phyloP scores from a whole-genome alignment of 495 filamentous ascomycete genomes.

The Cenococcum geophilum region DNA sequence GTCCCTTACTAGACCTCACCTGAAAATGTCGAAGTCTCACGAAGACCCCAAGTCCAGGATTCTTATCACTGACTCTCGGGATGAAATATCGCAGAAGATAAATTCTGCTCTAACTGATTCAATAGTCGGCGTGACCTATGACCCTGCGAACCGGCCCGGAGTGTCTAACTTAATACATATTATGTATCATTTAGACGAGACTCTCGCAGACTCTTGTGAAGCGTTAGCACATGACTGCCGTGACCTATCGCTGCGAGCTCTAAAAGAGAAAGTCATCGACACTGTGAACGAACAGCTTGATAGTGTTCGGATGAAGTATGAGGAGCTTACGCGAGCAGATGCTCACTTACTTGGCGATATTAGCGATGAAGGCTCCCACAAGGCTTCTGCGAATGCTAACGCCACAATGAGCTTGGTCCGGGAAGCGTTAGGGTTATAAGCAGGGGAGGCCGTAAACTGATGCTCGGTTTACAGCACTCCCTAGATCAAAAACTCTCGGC shows the following conservation, averaged over 20 bases:
- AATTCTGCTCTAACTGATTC: constrained; percentile 73
- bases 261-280: constrained; percentile 60
- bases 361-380: constrained; percentile 52
- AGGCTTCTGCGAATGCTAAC: constrained; percentile 58
- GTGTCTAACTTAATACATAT: constrained; percentile 82
- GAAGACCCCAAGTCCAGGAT: constrained; percentile 64
- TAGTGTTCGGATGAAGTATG: constrained; percentile 57
- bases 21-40: constrained; percentile 94
- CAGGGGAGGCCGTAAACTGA: neutral
- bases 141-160: constrained; percentile 64
- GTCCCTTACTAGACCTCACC: constrained; percentile 67
- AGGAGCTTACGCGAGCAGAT: constrained; percentile 44
- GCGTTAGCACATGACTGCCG: constrained; percentile 52
- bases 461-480: too few species aligned
- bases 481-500: too few species aligned
- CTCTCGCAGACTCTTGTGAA: constrained; percentile 40
- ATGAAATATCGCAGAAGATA: constrained; percentile 60
- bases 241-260: constrained; percentile 48
- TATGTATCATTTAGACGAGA: constrained; percentile 55
- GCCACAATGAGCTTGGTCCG: constrained; percentile 61
- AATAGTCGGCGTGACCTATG: constrained; percentile 56
- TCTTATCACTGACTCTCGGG: constrained; percentile 62
- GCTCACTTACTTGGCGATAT: constrained; percentile 53
- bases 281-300: constrained; percentile 51
- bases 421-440: constrained; percentile 53